These are phyloP conservation scores for Alnus glutinosa DNA, from an alignment of 306 rosid genomes.

Conservation along the genomic window DNA sequence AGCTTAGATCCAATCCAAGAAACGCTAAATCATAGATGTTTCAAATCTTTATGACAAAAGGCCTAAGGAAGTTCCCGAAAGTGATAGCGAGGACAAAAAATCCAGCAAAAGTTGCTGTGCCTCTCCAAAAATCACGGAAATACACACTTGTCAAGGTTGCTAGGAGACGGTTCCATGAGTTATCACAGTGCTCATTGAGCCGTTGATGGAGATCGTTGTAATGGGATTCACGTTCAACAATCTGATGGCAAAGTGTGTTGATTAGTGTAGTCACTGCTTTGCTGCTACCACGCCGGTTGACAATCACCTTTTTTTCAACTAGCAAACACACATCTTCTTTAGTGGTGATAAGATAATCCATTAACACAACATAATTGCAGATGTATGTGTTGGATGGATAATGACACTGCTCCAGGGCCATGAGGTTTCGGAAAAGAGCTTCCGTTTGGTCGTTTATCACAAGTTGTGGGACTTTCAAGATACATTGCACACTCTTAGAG, in stretches of 20 bases:
- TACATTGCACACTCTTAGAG: not conserved
- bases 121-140: constrained; percentile 36
- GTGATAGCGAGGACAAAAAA: not conserved
- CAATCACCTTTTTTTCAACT: constrained; percentile 12
- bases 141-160: constrained; percentile 28
- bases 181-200: not conserved
- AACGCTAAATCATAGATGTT: too few species aligned
- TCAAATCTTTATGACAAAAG: not conserved
- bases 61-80: not conserved
- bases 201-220: not conserved
- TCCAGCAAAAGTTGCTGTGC: constrained; percentile 34
- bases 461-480: constrained; percentile 7
- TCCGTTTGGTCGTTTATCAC: constrained; percentile 8
- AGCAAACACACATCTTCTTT: constrained; percentile 26
- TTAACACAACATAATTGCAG: constrained; percentile 27
- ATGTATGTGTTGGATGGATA: constrained; percentile 7
- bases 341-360: constrained; percentile 26
- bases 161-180: constrained; percentile 5
- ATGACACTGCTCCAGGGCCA: constrained; percentile 39
- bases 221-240: not conserved
- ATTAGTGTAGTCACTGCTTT: constrained; percentile 14
- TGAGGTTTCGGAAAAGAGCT: constrained; percentile 25
- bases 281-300: constrained; percentile 23
- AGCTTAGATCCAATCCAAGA: not conserved
- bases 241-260: constrained; percentile 7